These are phyloP conservation scores for Globisporangium radiosum DNA, from an alignment of 352 stramenopile genomes.

Conservation along the genomic window DNA sequence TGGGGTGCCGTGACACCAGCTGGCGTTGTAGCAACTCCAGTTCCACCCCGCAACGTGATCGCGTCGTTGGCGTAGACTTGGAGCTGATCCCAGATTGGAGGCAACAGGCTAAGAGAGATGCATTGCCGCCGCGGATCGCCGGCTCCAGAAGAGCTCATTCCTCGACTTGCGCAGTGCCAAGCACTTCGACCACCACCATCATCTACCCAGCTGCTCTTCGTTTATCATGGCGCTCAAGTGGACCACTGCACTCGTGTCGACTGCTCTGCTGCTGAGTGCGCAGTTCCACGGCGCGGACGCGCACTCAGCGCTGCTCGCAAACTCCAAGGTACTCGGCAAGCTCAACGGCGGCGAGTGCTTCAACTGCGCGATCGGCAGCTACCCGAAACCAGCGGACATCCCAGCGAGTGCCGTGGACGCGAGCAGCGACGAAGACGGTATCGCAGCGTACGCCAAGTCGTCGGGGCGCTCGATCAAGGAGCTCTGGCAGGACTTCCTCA, in stretches of 20 bases:
- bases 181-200: background rate
- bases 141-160: background rate
- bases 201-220: background rate
- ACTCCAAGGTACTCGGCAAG: constrained; percentile 18
- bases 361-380: constrained; percentile 19
- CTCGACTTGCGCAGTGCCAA: background rate
- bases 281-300: constrained; percentile 1
- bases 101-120: background rate
- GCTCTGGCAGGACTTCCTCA: constrained; percentile 14
- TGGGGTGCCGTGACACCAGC: constrained; percentile 1
- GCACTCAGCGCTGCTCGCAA: constrained; percentile 10
- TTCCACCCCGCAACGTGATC: background rate
- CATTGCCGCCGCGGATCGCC: background rate
- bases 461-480: constrained; percentile 14
- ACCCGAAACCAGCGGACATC: constrained; percentile 14
- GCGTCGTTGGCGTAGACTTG: too few relatives aligned
- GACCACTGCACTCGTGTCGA: constrained; percentile 4
- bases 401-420: constrained; percentile 14
- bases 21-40: background rate
- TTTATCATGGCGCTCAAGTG: background rate
- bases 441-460: constrained; percentile 17
- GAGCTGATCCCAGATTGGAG: too few relatives aligned
- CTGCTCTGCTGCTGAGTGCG: constrained; percentile 1
- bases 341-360: constrained; percentile 21
- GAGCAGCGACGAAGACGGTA: constrained; percentile 9